These are phyloP conservation scores for Populus hybrid DNA, from an alignment of 441 rosid species.

Conservation along the genomic window DNA sequence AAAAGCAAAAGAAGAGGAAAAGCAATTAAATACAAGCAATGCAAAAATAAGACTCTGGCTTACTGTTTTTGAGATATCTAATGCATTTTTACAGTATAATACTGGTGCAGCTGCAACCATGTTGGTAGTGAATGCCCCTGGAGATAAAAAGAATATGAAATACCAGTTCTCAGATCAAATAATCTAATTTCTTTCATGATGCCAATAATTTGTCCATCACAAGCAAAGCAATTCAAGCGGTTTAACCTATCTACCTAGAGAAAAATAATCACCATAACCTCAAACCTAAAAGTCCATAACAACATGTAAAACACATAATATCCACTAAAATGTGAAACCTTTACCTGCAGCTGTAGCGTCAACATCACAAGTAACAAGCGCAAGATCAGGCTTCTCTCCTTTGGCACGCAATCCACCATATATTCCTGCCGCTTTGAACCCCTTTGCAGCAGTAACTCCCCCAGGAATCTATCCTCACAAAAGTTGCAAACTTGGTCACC, in stretches of 20 bases:
- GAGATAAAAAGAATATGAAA: background rate
- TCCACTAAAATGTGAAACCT: slow-evolving; percentile 7
- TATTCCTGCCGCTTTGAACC: slow-evolving; percentile 83
- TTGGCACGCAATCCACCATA: slow-evolving; percentile 84
- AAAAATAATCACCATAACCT: background rate
- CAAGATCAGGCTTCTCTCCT: slow-evolving; percentile 92
- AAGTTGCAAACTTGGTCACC: background rate
- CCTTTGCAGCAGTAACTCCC: slow-evolving; percentile 95
- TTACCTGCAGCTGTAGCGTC: slow-evolving; percentile 83
- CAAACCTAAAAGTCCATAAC: background rate
- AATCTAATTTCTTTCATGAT: background rate
- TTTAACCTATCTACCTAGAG: background rate
- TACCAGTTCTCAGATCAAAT: background rate
- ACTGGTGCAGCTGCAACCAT: slow-evolving; percentile 97
- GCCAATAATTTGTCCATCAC: background rate
- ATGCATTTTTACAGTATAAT: slow-evolving; percentile 65
- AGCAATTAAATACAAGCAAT: background rate
- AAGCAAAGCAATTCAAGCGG: background rate
- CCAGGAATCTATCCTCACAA: slow-evolving; percentile 60
- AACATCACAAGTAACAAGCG: slow-evolving; percentile 85
- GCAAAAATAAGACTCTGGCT: slow-evolving; percentile 5
- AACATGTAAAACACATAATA: background rate
- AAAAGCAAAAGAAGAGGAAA: background rate
- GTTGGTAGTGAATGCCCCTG: slow-evolving; percentile 85
- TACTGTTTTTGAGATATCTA: slow-evolving; percentile 58